Evolutionary conservation across 139 green algal genomes (phyloP).

Genomic region (Marvania coccoides): DNA sequence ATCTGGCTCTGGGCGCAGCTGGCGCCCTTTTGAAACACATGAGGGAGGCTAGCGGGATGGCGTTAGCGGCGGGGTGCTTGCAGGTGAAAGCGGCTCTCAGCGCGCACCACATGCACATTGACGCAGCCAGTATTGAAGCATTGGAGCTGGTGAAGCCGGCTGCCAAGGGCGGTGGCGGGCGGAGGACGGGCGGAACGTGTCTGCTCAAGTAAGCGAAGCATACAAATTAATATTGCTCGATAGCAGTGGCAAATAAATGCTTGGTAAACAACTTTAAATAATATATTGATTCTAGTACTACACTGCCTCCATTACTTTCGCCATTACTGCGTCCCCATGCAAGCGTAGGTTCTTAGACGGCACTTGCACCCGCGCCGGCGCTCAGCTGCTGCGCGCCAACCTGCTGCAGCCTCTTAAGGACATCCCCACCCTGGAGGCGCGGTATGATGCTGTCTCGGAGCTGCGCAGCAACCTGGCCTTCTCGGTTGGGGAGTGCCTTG

Average conservation of each 20-base stretch:
- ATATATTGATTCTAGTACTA: no score
- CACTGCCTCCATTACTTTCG: no score
- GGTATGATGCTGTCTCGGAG: conserved; percentile 47
- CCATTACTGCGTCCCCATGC: not conserved
- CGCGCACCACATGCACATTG: conserved; percentile 52
- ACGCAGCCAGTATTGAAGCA: conserved; percentile 26
- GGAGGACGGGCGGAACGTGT: conserved; percentile 6
- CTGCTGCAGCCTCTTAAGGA: conserved; percentile 83
- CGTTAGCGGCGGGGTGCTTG: conserved; percentile 17
- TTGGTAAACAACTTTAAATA: no score
- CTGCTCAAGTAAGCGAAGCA: conserved; percentile 22
- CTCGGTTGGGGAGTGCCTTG: conserved; percentile 19
- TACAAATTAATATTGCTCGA: no score
- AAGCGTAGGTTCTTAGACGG: conserved; percentile 47
- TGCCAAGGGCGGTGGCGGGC: conserved; percentile 3
- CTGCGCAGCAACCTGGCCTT: conserved; percentile 21
- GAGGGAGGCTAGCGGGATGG: conserved; percentile 13
- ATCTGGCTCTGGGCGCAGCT: conserved; percentile 54
- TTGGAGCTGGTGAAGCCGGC: conserved; percentile 48
- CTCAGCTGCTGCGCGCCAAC: conserved; percentile 63
- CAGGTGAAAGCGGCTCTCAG: conserved; percentile 6
- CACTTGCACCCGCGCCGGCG: conserved; percentile 43
- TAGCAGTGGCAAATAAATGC: no score
- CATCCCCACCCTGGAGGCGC: conserved; percentile 54
- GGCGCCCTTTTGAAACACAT: conserved; percentile 54